Conservation (phyloP, 2,329 filamentous ascomycete species). For the Raffaelea deltoideospora region DNA sequence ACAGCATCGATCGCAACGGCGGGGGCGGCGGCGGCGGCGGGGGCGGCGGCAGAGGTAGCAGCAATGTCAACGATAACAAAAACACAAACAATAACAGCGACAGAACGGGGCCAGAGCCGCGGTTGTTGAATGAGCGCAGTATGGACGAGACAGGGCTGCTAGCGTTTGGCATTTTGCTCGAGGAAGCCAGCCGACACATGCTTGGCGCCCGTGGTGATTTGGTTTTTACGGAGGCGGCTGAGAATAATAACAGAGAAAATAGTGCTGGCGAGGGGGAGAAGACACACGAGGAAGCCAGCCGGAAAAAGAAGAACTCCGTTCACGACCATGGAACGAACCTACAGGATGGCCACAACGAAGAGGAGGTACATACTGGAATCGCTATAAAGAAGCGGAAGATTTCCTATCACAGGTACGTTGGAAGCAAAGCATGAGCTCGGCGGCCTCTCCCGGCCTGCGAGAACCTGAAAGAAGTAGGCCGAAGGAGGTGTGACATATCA, state of each 20-base stretch:
- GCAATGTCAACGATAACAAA: neutral
- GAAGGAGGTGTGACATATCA: too few species aligned
- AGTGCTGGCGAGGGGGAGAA: neutral
- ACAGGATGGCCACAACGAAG: too few species aligned
- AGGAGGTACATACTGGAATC: too few species aligned
- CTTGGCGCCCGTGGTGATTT: constrained; percentile 53
- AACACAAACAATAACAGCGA: neutral
- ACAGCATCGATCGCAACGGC: neutral
- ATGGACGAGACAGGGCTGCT: constrained; percentile 69
- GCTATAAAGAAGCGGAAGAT: too few species aligned
- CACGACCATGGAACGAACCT: too few species aligned
- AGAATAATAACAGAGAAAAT: constrained; percentile 10
- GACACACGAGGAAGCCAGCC: too few species aligned
- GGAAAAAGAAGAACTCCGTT: neutral
- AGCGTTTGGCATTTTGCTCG: constrained; percentile 58
- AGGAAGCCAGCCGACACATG: constrained; percentile 48
- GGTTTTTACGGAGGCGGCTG: constrained; percentile 49
- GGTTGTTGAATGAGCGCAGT: constrained; percentile 36
- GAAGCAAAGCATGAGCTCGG: too few species aligned
- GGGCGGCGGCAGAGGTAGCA: too few species aligned
- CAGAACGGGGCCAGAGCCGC: too few species aligned
- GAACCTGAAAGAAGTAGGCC: too few species aligned
- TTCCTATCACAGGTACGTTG: too few species aligned
- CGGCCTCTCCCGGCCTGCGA: too few species aligned
- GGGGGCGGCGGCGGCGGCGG: neutral